Evolutionary conservation across 805 yeast genomes (phyloP).

Genomic region (Yueomyces sinensis): DNA sequence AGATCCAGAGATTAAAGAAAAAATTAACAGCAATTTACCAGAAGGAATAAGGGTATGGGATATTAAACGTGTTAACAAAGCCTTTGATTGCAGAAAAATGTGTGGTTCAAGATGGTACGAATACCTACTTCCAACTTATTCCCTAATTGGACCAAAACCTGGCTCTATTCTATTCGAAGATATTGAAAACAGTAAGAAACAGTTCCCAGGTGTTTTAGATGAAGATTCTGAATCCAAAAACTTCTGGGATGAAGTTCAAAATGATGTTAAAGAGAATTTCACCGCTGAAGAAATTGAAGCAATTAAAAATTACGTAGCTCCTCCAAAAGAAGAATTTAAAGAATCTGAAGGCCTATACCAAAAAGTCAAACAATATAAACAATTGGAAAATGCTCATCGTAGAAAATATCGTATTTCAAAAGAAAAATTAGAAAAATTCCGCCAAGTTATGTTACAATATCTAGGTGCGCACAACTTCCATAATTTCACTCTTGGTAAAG

Average conservation of each 20-base stretch:
- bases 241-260: constrained; percentile 53
- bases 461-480: constrained; percentile 89
- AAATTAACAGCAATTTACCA: constrained; percentile 67
- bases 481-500: constrained; percentile 74
- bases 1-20: constrained; percentile 52
- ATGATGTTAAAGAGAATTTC: constrained; percentile 25
- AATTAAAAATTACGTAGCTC: constrained; percentile 21
- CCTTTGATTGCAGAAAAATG: constrained; percentile 89
- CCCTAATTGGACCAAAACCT: constrained; percentile 86
- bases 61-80: constrained; percentile 71
- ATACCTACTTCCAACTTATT: constrained; percentile 82
- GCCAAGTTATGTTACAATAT: constrained; percentile 58
- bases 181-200: constrained; percentile 37
- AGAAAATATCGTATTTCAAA: constrained; percentile 53
- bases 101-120: constrained; percentile 95
- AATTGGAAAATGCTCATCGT: constrained; percentile 52
- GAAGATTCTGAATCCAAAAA: constrained; percentile 54
- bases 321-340: constrained; percentile 26
- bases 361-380: constrained; percentile 40
- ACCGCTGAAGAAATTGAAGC: constrained; percentile 15
- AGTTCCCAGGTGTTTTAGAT: constrained; percentile 46
- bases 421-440: constrained; percentile 48
- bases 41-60: constrained; percentile 91
- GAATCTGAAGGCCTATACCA: constrained; percentile 26
- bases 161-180: constrained; percentile 48